Base-by-base conservation (phyloP, 805 yeast species). In the Lipomyces anomalus region DNA sequence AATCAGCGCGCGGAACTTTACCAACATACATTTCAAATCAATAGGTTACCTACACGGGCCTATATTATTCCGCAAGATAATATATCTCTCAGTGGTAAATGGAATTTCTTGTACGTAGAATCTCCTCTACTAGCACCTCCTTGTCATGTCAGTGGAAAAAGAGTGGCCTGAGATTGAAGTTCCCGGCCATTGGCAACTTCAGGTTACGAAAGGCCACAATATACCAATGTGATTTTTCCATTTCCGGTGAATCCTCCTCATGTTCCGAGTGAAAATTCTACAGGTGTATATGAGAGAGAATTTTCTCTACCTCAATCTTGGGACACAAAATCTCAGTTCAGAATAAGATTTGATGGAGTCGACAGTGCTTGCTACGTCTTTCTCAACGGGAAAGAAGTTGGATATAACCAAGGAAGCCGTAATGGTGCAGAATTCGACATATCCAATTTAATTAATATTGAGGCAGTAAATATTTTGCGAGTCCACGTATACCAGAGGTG, bases 151-250 rank as follows among this genome's bases (percentile, higher is more conserved):
- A 6, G 22, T 22, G 7, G 24, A 33, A 6, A 35, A 11, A 6
- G 44, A 44, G 2, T 56, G 59, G 60, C 38, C 35, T 1, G 35
- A 32, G 9, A 55, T 62, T 13, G 24, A 48, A 2, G 70, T 66
- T 18, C 69, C 70, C 1, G 66, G 68, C 3, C 64, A 63, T 43
- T 65, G 69, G 67, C 69, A 66, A 55, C 47, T 65, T 21, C 64
- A 64, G 47, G 68, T 13, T 62, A 49, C 40, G 69, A 67, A 6
- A 47, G 51, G 5, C 70, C 70, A 2, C 62, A 59, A 22, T 66
- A 66, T 42, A 66, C 69, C 16, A 66, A 66, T 46, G 53, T 57
- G 28, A 48, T 45, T 16, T 66, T 48, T 42, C 68, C 68, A 11
- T 57, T 66, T 47, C 61, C 66, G 3, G 60, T 56, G 24, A 60